Conservation (phyloP, 768 basidiomycete species). For the Ephemerocybe angulata region DNA sequence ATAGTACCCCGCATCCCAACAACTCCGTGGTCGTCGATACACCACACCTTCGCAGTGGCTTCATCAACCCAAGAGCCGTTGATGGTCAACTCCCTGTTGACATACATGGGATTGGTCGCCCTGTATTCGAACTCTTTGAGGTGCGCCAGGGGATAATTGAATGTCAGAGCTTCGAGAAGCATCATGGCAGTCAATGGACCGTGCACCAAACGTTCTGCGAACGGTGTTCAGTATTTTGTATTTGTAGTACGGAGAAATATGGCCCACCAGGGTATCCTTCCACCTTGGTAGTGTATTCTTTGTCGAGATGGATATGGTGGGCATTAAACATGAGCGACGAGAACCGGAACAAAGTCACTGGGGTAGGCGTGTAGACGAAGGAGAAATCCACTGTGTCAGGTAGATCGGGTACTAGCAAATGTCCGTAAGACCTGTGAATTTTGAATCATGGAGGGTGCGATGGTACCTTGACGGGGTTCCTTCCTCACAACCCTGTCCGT, state of each 20-base stretch:
- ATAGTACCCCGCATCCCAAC: slow-evolving; percentile 68
- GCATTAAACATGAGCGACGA: slow-evolving; percentile 86
- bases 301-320: slow-evolving; percentile 81
- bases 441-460: not conserved
- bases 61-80: slow-evolving; percentile 42
- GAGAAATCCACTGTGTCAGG: slow-evolving; percentile 52
- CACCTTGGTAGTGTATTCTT: slow-evolving; percentile 57
- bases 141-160: slow-evolving; percentile 44
- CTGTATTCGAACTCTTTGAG: slow-evolving; percentile 63
- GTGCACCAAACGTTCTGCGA: slow-evolving; percentile 75
- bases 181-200: slow-evolving; percentile 80
- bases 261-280: slow-evolving; percentile 72
- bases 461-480: slow-evolving; percentile 7
- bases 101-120: slow-evolving; percentile 62
- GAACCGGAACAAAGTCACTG: slow-evolving; percentile 78
- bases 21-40: slow-evolving; percentile 49
- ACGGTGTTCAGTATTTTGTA: not conserved
- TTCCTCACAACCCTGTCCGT: slow-evolving; percentile 13
- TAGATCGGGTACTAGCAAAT: slow-evolving; percentile 44
- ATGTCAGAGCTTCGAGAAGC: slow-evolving; percentile 59
- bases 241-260: slow-evolving; percentile 13
- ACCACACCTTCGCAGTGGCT: slow-evolving; percentile 50
- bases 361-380: slow-evolving; percentile 62
- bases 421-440: not conserved
- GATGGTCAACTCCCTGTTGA: slow-evolving; percentile 46